Base-by-base conservation (phyloP, 805 yeast species). In the Cyberlindnera bimundalis region DNA sequence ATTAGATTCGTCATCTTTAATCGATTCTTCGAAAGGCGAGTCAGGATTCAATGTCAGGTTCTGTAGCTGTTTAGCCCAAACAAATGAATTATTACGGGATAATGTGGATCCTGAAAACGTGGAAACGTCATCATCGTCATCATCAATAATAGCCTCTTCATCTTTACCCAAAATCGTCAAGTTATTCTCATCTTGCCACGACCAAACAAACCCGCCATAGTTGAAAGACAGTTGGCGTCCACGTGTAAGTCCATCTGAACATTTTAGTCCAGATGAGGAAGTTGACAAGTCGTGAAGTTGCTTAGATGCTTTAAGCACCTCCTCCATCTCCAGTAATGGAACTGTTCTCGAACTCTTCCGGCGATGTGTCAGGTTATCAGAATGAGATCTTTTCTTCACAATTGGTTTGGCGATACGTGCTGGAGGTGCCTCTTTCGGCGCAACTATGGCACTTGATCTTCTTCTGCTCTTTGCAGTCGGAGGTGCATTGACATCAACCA, bases 181-280 rank as follows among this genome's bases (percentile, higher is more conserved):
- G 32, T 47, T 47, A 33, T 53, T 42, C 8, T 53, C 48, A 35
- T 54, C 50, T 3, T 44, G 37, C 52, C 56, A 56, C 19, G 46
- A 39, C 61, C 61, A 56, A 12, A 54, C 48, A 29, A 53, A 55
- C 2, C 61, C 61, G 33, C 58, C 61, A 48, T 55, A 56, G 24
- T 52, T 51, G 35, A 55, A 56, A 1, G 52, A 48, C 21, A 36
- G 26, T n/a, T 31, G 38, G n/a, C 40, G 42, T 7, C 25, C 42
- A 28, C 43, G 31, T 3, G 16, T 13, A 17, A 14, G 13, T 5
- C 40, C 40, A 31, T 36, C 36, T 4, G 19, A 20, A 23, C 38
- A 40, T 19, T 19, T 28, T 30, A 32, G 33, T 2, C 33, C 37
- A 7, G 21, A 17, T 5, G 37, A 26, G 8, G 42, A 35, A 1